phyloP scores from a whole-genome alignment of 2,329 filamentous ascomycete genomes.

The Trichoderma citrinoviride region DNA sequence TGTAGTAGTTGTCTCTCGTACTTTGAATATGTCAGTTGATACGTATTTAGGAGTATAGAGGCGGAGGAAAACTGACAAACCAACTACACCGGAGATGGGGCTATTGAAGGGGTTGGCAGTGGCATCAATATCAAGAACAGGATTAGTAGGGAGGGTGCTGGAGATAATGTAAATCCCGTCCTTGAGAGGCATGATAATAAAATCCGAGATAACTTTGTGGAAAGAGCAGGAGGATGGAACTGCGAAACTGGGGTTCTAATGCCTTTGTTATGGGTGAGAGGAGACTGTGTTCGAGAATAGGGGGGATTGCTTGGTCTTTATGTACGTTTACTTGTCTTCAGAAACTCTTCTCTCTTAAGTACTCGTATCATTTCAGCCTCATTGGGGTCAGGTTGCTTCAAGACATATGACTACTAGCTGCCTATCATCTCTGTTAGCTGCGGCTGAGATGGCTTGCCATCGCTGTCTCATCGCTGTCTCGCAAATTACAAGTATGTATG shows the following conservation, averaged over 20 bases:
- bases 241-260: background rate
- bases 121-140: constrained; percentile 9
- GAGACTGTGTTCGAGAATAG: background rate
- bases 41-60: background rate
- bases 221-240: background rate
- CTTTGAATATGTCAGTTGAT: background rate
- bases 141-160: background rate
- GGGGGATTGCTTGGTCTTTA: background rate
- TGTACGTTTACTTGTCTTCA: background rate
- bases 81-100: background rate
- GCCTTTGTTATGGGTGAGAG: background rate
- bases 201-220: background rate
- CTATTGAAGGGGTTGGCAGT: background rate
- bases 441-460: background rate
- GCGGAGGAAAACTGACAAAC: background rate
- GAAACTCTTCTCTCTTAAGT: background rate
- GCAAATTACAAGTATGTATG: too few species aligned
- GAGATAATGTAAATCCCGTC: constrained; percentile 11
- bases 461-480: too few species aligned
- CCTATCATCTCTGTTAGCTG: background rate
- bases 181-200: background rate
- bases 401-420: background rate
- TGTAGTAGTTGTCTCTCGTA: background rate
- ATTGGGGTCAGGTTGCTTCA: background rate
- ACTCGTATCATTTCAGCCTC: background rate